These are phyloP conservation scores for Claviceps spartinae DNA, from an alignment of 2,329 filamentous ascomycete genomes.

Conservation along the genomic window DNA sequence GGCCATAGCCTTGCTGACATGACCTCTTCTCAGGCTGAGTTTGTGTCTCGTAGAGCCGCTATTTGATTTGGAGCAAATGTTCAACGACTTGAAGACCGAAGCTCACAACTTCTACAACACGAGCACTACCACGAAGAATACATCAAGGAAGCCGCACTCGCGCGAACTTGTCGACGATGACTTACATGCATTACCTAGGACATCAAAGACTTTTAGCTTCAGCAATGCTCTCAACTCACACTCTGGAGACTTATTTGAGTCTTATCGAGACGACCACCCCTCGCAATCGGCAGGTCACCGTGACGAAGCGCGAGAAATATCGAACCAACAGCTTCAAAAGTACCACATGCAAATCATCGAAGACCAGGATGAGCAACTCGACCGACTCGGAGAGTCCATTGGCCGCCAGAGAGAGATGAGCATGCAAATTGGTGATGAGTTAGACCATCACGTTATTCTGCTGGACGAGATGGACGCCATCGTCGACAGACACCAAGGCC, in stretches of 20 bases:
- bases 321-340: slow-evolving; percentile 74
- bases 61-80: slow-evolving; percentile 56
- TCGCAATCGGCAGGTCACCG: slow-evolving; percentile 40
- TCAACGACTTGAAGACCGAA: slow-evolving; percentile 63
- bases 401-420: slow-evolving; percentile 80
- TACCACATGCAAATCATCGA: slow-evolving; percentile 70
- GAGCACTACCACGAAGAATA: slow-evolving; percentile 32
- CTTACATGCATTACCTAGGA: slow-evolving; percentile 40
- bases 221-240: slow-evolving; percentile 44
- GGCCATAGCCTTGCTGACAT: slow-evolving; percentile 1
- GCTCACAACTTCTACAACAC: slow-evolving; percentile 55
- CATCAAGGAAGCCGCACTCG: slow-evolving; percentile 50
- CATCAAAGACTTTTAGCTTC: slow-evolving; percentile 73
- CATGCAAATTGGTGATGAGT: slow-evolving; percentile 91
- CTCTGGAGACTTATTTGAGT: slow-evolving; percentile 34
- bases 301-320: slow-evolving; percentile 45
- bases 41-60: slow-evolving; percentile 49
- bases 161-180: slow-evolving; percentile 49
- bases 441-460: slow-evolving; percentile 79
- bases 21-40: slow-evolving; percentile 25
- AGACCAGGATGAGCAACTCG: slow-evolving; percentile 92
- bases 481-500: slow-evolving; percentile 66
- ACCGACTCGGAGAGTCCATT: slow-evolving; percentile 73
- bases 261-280: slow-evolving; percentile 56
- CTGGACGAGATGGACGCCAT: slow-evolving; percentile 78